Evolutionary conservation across 768 basidiomycete genomes (phyloP), one percentile per base, ranked within the genome.

Genomic region (Auriscalpium orientale): DNA sequence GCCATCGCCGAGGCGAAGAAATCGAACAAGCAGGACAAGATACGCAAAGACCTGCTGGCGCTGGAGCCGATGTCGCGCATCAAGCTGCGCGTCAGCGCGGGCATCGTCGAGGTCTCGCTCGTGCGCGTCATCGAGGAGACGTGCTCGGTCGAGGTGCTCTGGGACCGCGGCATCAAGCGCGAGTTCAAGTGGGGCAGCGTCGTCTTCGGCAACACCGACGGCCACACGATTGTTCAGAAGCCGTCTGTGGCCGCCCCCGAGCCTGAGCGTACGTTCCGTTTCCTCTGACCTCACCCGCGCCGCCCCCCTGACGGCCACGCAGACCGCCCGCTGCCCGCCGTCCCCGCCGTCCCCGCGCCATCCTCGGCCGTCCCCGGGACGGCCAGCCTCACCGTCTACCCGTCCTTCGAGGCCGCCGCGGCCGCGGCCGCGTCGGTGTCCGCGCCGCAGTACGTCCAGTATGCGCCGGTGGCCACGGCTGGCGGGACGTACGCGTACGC

Each of bases 161-260:
- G 91, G 87, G 89, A 90, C 65, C 74, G 79, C 28, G 85, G 84
- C 8, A 61, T 82, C 38, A 87, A 83, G 69, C 76, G 82, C 54
- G 88, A 90, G 67, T 88, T 91, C 65, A 90, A 88, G 67, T 91
- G 89, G 89, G 80, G 83, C 33, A 84, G 83, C 62, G 81, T 91
- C 18, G 78, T 91, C 18, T 85, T 89, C 57, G 88, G 87, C n/a
- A 83, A 77, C 49, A 84, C 81, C 1, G 86, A 87, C 48, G 80
- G 74, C 5, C 82, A 83, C 53, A 65, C 70, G 16, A 80, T 89
- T n/a, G 79, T 79, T 52, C 86, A 87, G 65, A 88, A 85, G 62
- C 87, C 87, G 18, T 75, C 79, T 3, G 84, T 84, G 59, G 68
- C 76, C 33, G 71, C 72, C 11, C 64, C 72, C 40, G 78, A 79